Evolutionary conservation across 192 early-diverging fungal genomes (phyloP), one percentile per base, ranked within the genome.

Genomic region (Helicostylum pulchrum): DNA sequence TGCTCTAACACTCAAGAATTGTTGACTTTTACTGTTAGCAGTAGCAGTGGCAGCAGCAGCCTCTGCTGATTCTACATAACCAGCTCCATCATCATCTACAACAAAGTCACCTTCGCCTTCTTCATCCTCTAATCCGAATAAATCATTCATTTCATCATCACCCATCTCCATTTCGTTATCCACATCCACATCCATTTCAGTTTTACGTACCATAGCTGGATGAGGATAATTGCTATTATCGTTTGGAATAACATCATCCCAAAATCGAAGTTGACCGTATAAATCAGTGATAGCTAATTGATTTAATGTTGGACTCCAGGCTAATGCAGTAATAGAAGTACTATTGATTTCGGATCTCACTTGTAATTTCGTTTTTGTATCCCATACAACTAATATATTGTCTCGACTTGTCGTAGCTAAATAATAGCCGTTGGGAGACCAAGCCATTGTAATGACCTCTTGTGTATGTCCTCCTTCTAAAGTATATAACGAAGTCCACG

Each of bases 71-170:
- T 80, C 80, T 10, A 80, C 72, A 66, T 94, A 93, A 4, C 86
- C 89, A 12, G 73, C 86, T 12, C 87, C 90, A 58, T 94, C 92
- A 70, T 97, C 95, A 67, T 95, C 92, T 0, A 88, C 90, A 0
- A 97, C 86, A 85, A 97, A 97, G 60, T 94, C 87, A 53, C 74
- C 80, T 21, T 80, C 80, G 6, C 79, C 76, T 42, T 74, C 74
- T 39, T 70, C 53, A 17, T 53, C 50, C 31, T 52, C 48, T 10
- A 53, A 53, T 53, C 34, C 34, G 23, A 19, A 48, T 15, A 39
- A 39, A 1, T 9, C 9, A 10, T 39, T 39, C 9, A 39, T 10
- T 0, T 39, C 36, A 39, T 39, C 36, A 9, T 39, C 36, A 4
- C 6, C 36, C 36, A 39, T 39, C 6, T 39, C 36, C 5, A 39